These are phyloP conservation scores for Salvia miltiorrhiza DNA, from an alignment of 257 asterid genomes.

Conservation along the genomic window DNA sequence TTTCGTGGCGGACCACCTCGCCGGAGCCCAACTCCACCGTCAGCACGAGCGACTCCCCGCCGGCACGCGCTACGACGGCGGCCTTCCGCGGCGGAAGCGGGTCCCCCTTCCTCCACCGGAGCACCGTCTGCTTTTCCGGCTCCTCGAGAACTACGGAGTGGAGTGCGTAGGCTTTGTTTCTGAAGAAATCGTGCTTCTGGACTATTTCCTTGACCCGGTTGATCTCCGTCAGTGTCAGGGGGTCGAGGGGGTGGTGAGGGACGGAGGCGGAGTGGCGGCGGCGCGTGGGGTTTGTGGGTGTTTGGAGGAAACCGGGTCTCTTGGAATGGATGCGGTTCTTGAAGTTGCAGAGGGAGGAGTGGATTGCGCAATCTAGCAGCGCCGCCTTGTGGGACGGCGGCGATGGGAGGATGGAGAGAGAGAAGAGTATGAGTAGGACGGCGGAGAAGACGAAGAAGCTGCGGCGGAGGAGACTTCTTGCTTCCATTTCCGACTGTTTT, in stretches of 20 bases:
- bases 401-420: constrained; percentile 47
- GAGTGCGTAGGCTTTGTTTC: constrained; percentile 47
- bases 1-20: constrained; percentile 40
- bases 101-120: constrained; percentile 59
- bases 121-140: constrained; percentile 60
- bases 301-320: constrained; percentile 13
- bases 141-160: constrained; percentile 78
- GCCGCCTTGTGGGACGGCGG: constrained; percentile 38
- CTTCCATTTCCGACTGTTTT: constrained; percentile 40
- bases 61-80: constrained; percentile 72
- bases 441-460: constrained; percentile 38
- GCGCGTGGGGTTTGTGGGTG: constrained; percentile 28
- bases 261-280: constrained; percentile 50
- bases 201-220: constrained; percentile 37
- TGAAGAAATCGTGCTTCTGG: constrained; percentile 33
- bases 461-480: constrained; percentile 41
- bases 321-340: constrained; percentile 45
- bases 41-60: constrained; percentile 46
- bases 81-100: constrained; percentile 68
- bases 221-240: constrained; percentile 64
- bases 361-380: constrained; percentile 40
- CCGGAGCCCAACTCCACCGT: constrained; percentile 55
- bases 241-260: constrained; percentile 92
- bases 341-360: constrained; percentile 56
- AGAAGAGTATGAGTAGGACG: constrained; percentile 45